Conservation (phyloP, 208 protist species). For the Acanthamoeba castellanii region DNA sequence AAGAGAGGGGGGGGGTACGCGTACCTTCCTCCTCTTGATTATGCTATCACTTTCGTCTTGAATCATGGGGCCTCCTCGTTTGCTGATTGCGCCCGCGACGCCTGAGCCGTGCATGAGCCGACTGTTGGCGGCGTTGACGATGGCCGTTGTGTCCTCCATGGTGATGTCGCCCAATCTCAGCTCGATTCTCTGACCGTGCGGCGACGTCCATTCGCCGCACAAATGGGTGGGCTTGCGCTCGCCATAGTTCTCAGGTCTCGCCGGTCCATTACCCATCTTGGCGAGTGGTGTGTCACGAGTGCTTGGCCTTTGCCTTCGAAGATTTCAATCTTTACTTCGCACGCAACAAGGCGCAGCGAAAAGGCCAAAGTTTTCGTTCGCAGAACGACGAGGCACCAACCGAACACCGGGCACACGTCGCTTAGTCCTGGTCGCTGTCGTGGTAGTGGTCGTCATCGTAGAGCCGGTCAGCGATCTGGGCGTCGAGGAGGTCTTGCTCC, state of each 20-base stretch:
- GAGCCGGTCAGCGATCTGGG: no score
- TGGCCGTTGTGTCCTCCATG: slow-evolving; percentile 67
- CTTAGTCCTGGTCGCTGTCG: no score
- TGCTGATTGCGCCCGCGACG: slow-evolving; percentile 19
- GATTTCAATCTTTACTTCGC: no score
- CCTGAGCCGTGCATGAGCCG: slow-evolving; percentile 57
- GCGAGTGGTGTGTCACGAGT: background rate
- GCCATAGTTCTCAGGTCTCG: slow-evolving; percentile 43
- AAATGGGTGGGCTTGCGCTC: slow-evolving; percentile 31
- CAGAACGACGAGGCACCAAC: no score
- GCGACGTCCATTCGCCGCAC: background rate
- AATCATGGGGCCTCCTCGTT: slow-evolving; percentile 39
- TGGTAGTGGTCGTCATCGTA: no score
- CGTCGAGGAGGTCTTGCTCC: no score
- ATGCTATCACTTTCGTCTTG: slow-evolving; percentile 14
- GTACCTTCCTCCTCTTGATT: slow-evolving; percentile 27
- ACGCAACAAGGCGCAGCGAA: no score
- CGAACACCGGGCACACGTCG: no score
- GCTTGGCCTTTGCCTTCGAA: background rate
- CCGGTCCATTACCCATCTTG: slow-evolving; percentile 29
- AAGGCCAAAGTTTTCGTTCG: no score
- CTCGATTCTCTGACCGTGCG: slow-evolving; percentile 35
- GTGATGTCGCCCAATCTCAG: slow-evolving; percentile 56
- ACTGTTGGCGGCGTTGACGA: slow-evolving; percentile 67
- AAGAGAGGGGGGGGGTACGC: background rate